phyloP scores from a whole-genome alignment of 1,284 basidiomycete species.

The Cryptococcus jaspeensis region DNA sequence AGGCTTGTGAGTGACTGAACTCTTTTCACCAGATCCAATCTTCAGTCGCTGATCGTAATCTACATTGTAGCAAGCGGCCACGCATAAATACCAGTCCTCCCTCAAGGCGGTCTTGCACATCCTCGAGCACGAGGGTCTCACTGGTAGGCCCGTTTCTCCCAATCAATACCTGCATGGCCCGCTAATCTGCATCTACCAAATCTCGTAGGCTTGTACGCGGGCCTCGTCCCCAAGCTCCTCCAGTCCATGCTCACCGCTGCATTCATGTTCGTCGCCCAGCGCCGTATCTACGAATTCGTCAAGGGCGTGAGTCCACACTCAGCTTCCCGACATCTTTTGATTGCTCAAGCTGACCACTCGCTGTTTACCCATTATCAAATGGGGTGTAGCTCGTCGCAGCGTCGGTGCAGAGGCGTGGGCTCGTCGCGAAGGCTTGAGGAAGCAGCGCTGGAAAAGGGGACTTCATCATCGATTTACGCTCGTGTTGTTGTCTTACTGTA shows the following conservation, averaged over 20 bases:
- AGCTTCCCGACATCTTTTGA: neutral
- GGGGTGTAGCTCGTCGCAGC: neutral
- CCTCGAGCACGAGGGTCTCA: slow-evolving; percentile 70
- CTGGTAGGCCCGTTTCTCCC: slow-evolving; percentile 27
- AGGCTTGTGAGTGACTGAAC: slow-evolving; percentile 37
- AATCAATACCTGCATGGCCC: neutral
- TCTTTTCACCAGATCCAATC: too few relatives aligned
- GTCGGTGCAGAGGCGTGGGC: neutral
- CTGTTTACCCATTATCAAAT: neutral
- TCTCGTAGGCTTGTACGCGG: slow-evolving; percentile 71
- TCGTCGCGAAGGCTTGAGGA: neutral
- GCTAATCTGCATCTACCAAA: neutral
- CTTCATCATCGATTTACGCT: neutral
- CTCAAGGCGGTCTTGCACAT: slow-evolving; percentile 55
- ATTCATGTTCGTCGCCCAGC: slow-evolving; percentile 81
- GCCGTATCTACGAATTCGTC: slow-evolving; percentile 57
- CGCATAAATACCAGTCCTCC: slow-evolving; percentile 52
- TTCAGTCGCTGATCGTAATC: neutral
- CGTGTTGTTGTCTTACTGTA: slow-evolving; percentile 5
- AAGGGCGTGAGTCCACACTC: slow-evolving; percentile 33
- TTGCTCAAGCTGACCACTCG: neutral
- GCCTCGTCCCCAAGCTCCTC: slow-evolving; percentile 76
- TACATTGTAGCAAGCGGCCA: slow-evolving; percentile 45
- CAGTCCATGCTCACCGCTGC: slow-evolving; percentile 89
- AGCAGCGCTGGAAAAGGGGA: neutral